Percentiles rank a stretch among this genome's conserved stretches.
These are phyloP conservation scores for Boletus rufocinnamomeus DNA, from an alignment of 768 basidiomycete genomes.

Conservation along the genomic window DNA sequence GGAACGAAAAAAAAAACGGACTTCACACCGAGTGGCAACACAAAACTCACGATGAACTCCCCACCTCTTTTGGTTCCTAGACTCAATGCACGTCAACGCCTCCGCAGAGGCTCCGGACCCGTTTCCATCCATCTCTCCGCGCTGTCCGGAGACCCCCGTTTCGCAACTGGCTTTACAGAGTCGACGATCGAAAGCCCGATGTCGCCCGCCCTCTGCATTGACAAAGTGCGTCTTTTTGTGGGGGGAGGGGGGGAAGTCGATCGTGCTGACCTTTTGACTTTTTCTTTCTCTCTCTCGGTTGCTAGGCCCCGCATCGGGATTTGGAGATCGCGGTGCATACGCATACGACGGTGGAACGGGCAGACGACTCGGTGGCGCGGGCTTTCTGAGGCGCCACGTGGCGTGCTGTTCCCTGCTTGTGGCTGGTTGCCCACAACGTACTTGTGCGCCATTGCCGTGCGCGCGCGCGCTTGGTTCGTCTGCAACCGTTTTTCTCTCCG, in stretches of 20 bases:
- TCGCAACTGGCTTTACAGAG: conserved; percentile 1
- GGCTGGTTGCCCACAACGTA: background rate
- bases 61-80: conserved; percentile 20
- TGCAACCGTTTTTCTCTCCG: background rate
- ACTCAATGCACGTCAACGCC: conserved; percentile 48
- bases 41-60: background rate
- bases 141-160: conserved; percentile 25
- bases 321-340: conserved; percentile 16
- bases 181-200: background rate
- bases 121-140: conserved; percentile 48
- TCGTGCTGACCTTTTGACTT: background rate
- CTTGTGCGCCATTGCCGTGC: too few relatives aligned
- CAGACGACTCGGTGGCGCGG: background rate
- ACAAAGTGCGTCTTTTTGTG: conserved; percentile 6
- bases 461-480: background rate
- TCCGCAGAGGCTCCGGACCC: conserved; percentile 39
- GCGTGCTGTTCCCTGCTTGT: background rate
- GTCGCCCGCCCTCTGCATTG: background rate
- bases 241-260: background rate
- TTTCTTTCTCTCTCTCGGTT: background rate
- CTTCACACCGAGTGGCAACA: background rate
- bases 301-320: conserved; percentile 4
- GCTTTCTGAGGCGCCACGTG: background rate
- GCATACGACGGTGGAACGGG: conserved; percentile 8
- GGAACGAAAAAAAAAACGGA: background rate